Percentiles rank a stretch among this genome's conserved stretches.
Conservation (phyloP, 2,329 filamentous ascomycete species). For the Arthroderma sp. region DNA sequence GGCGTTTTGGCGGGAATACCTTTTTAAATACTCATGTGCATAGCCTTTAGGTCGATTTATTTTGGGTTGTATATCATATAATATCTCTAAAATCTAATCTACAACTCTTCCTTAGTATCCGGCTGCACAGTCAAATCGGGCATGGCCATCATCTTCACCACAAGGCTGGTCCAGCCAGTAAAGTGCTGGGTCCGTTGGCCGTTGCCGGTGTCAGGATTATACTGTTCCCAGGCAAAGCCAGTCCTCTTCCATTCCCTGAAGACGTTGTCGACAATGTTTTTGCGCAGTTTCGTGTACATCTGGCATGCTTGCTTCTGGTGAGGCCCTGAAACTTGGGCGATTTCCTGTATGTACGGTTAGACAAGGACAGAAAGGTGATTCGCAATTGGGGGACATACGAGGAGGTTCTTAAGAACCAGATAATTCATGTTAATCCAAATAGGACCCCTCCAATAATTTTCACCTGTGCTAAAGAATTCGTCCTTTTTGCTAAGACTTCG, state of each 20-base stretch:
- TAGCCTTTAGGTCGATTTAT: constrained; percentile 4
- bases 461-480: constrained; percentile 71
- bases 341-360: constrained; percentile 37
- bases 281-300: constrained; percentile 64
- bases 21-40: background rate
- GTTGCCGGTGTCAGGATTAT: constrained; percentile 79
- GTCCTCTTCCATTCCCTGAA: constrained; percentile 80
- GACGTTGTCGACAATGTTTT: constrained; percentile 79
- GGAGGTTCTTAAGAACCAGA: constrained; percentile 63
- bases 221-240: constrained; percentile 97
- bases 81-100: constrained; percentile 13
- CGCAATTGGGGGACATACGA: constrained; percentile 46
- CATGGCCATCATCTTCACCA: constrained; percentile 97
- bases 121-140: constrained; percentile 46
- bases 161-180: constrained; percentile 95
- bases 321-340: constrained; percentile 54
- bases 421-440: constrained; percentile 98
- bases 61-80: constrained; percentile 12
- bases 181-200: constrained; percentile 98
- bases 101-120: constrained; percentile 40
- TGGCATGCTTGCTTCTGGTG: constrained; percentile 56
- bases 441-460: constrained; percentile 95
- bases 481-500: constrained; percentile 77
- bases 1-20: background rate
- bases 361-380: background rate